phyloP scores from a whole-genome alignment of 2,329 filamentous ascomycete species.

The Claviceps monticola region DNA sequence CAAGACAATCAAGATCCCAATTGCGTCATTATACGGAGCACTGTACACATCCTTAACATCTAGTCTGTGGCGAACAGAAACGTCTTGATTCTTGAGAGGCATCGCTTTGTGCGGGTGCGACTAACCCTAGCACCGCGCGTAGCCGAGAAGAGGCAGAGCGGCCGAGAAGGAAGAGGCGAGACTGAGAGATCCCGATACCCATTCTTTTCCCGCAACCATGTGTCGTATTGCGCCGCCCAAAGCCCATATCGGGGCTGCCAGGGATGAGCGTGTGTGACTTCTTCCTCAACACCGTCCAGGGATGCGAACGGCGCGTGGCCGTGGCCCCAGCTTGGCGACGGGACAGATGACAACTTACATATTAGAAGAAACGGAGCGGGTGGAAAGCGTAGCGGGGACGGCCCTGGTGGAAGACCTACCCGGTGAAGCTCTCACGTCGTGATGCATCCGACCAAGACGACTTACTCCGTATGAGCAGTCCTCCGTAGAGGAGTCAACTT shows the following conservation, averaged over 20 bases:
- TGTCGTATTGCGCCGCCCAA: neutral
- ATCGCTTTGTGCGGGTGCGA: conserved; percentile 1
- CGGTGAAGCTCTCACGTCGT: neutral
- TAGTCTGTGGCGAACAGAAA: neutral
- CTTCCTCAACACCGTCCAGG: neutral
- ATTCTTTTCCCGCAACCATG: no score
- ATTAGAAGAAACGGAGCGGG: neutral
- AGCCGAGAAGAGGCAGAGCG: no score
- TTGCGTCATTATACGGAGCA: neutral
- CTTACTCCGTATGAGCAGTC: neutral
- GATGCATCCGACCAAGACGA: neutral
- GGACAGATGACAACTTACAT: neutral
- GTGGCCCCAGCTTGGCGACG: neutral
- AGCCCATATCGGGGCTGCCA: neutral
- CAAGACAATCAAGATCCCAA: neutral
- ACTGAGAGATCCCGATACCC: no score
- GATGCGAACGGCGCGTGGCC: neutral
- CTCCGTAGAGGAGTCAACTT: neutral
- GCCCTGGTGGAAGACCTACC: neutral
- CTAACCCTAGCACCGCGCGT: neutral
- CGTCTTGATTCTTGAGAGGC: neutral
- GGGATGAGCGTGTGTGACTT: neutral
- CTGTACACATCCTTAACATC: no score
- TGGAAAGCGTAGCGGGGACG: neutral
- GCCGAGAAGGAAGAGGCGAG: no score